Base-by-base conservation (phyloP, 179 eudicot genomes). In the Actinidia arguta region DNA sequence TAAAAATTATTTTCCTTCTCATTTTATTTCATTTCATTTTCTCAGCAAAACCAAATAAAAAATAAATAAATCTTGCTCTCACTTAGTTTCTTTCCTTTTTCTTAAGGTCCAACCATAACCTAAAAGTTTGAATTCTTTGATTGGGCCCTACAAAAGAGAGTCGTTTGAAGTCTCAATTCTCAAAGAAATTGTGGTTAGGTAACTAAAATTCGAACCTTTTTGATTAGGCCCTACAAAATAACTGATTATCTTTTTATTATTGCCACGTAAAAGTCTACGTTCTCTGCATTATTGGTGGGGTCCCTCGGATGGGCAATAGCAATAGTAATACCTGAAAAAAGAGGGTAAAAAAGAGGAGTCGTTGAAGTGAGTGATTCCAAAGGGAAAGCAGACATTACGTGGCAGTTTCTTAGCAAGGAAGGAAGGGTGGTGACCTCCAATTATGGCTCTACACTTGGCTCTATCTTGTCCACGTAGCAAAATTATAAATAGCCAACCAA, bases 331-430 rank as follows among this genome's bases (percentile, higher is more conserved):
- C 14, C 20, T 58, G 22, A 36, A 76, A 18, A 4, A 39, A 17
- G 7, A 44, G 46, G 47, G 4, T 0, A 39, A 58, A 55, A 75
- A 46, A 46, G 31, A 50, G 63, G 7, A 51, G 10, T 27, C 11
- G 22, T 79, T 66, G 64, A 79, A 51, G 54, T 67, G 54, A 79
- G 54, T 22, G 7, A 25, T 48, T 50, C 17, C 20, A 50, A 64
- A 44, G 44, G 6, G 24, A 78, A 82, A 46, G 75, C 12, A 17
- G 25, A 64, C 50, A 69, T n/a, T 18, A 79, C 74, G 85, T 75
- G 87, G 84, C 59, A 27, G 12, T 86, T 86, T 82, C 88, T 83
- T 86, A 80, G 75, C 76, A 76, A 46, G 88, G 64, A 86, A 86
- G 85, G 84, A 86, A 85, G 70, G 46, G 56, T 4, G 22, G 22